Evolutionary conservation across 306 rosid species (phyloP), one percentile per base, ranked within the genome.

Genomic region (Mimosa bimucronata): DNA sequence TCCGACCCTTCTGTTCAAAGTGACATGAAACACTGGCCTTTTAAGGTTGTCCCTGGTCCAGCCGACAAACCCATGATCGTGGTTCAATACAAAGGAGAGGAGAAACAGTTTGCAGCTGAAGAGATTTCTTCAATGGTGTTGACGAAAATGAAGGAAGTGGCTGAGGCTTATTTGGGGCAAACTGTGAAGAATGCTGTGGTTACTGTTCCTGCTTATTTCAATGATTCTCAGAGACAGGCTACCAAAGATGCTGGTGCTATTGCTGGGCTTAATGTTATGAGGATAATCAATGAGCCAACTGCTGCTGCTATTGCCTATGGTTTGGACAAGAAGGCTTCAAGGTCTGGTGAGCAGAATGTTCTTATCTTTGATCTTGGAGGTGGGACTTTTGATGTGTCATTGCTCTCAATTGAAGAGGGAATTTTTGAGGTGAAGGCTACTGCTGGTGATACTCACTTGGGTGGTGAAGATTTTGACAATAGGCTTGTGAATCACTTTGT

Each of bases 281-380:
- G 30, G 23, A 57, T 57, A 14, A 57, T 57, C 30, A 57, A 57
- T 57, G 64, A 21, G 30, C 64, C 64, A 0, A 57, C 64, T 21
- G 64, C 64, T 23, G 64, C 64, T 21, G 64, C 64, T 9, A 57
- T 57, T 0, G 64, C 64, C 0, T 57, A 57, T 23, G 64, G 64
- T 9, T 57, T 57, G 64, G 64, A 57, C 30, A 57, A 57, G 64
- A 57, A 57, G 30, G 30, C 64, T 57, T 57, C 30, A 0, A 57
- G 64, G 29, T 57, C 64, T 57, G 64, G 64, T 23, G 64, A 57
- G 23, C 64, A 57, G 64, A 57, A 57, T 3, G 64, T 57, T 9
- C 64, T 57, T 10, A 57, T 57, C 30, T 57, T 57, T 3, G 64
- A 57, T 4, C 64, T 57, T 11, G 64, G 64, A 21, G 64, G 64